Evolutionary conservation across 768 basidiomycete species (phyloP).

Genomic region (Leccinum subgranulosum): DNA sequence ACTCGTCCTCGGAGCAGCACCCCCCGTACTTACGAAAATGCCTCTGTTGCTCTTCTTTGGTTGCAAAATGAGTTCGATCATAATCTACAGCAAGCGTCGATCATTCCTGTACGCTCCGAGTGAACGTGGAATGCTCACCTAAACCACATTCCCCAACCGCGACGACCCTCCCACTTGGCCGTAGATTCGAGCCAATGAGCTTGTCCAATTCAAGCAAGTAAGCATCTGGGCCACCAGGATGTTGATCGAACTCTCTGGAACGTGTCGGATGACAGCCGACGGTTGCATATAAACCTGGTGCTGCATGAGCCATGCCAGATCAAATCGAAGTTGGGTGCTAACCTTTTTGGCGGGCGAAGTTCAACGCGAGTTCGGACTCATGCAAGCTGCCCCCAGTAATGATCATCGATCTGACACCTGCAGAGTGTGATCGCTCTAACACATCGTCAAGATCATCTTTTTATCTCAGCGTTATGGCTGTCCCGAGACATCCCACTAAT

Average conservation of each 20-base stretch:
- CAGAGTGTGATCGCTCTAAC: conserved; percentile 49
- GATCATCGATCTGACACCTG: conserved; percentile 68
- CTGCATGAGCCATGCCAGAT: not conserved
- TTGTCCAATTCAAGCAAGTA: conserved; percentile 60
- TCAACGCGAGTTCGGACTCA: conserved; percentile 59
- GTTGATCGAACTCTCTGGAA: conserved; percentile 61
- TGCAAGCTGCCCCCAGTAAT: conserved; percentile 71
- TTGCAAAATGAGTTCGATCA: conserved; percentile 66
- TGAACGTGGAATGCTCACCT: conserved; percentile 38
- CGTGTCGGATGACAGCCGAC: conserved; percentile 82
- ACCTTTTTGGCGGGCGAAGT: conserved; percentile 60
- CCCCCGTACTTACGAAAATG: conserved; percentile 56
- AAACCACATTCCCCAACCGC: conserved; percentile 81
- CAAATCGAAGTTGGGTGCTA: conserved; percentile 1
- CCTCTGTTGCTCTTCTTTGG: conserved; percentile 54
- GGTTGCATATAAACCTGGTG: conserved; percentile 63
- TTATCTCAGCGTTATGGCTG: not conserved
- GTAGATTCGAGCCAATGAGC: conserved; percentile 47
- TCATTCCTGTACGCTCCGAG: not conserved
- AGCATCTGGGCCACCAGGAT: conserved; percentile 50
- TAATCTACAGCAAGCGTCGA: conserved; percentile 49
- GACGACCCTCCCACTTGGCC: conserved; percentile 57
- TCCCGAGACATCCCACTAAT: not conserved
- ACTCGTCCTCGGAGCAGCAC: not conserved
- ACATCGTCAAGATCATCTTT: conserved; percentile 64